Conservation (phyloP, 805 yeast genomes). For the Hanseniaspora lachancei region DNA sequence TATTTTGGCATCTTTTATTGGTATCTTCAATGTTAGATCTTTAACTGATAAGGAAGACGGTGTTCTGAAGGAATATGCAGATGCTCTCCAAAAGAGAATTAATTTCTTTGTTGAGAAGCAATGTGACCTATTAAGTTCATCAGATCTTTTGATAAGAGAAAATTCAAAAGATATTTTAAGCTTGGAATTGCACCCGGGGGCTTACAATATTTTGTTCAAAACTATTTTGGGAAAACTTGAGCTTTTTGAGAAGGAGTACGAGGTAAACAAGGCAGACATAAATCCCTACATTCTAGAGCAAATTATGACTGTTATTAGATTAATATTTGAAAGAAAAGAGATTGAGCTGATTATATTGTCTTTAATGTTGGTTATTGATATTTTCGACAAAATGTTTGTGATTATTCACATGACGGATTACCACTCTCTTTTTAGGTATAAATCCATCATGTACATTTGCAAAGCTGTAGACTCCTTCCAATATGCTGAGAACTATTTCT, state of each 20-base stretch:
- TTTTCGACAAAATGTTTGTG: slow-evolving; percentile 25
- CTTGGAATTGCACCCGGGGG: slow-evolving; percentile 47
- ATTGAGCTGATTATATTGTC: slow-evolving; percentile 24
- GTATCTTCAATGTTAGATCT: slow-evolving; percentile 36
- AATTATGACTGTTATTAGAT: slow-evolving; percentile 34
- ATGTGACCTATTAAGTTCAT: slow-evolving; percentile 35
- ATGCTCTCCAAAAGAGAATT: slow-evolving; percentile 27
- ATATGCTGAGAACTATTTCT: slow-evolving; percentile 21
- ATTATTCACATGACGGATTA: slow-evolving; percentile 21
- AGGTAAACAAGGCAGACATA: slow-evolving; percentile 18
- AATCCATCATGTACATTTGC: slow-evolving; percentile 26
- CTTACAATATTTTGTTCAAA: slow-evolving; percentile 37
- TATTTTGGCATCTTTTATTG: slow-evolving; percentile 56
- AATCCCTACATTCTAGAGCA: slow-evolving; percentile 36
- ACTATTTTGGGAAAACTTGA: slow-evolving; percentile 26
- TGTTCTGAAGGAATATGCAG: slow-evolving; percentile 10
- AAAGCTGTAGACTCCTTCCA: slow-evolving; percentile 26
- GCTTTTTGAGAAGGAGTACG: slow-evolving; percentile 22
- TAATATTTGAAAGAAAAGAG: slow-evolving; percentile 28
- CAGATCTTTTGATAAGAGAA: slow-evolving; percentile 47
- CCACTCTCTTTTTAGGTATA: slow-evolving; percentile 21
- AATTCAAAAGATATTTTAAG: slow-evolving; percentile 60
- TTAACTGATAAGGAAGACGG: slow-evolving; percentile 18
- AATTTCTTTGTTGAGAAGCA: slow-evolving; percentile 41
- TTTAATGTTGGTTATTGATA: slow-evolving; percentile 26